Base-by-base conservation (phyloP, 2,329 filamentous ascomycete species). In the Exutisphaerella laricina region DNA sequence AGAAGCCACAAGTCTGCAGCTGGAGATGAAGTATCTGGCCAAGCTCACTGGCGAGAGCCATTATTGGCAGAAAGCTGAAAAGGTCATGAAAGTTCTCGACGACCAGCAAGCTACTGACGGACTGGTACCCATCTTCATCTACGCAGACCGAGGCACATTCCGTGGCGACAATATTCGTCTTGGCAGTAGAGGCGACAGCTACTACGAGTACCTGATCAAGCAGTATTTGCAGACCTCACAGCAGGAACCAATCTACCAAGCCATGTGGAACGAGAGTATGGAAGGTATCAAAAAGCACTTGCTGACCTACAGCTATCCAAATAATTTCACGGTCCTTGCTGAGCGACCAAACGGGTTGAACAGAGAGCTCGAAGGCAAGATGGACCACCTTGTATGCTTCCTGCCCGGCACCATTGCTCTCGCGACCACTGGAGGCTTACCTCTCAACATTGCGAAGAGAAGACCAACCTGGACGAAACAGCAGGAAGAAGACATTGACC, bases 131-230 rank as follows among this genome's bases (percentile, higher is more conserved):
- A 97, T 97, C 58, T 97, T 84, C 66, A 84, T 98, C 54, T 82
- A 88, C 62, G 80, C 92, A 3, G 78, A 81, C 20, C 80, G 72
- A 9, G 92, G 92, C 43, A 70, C 79, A 40, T 98, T 97, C 67
- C 77, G 79, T 38, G 88, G 87, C 14, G 68, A 80, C 14, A 94
- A 96, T 60, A 90, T 98, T 58, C 85, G 92, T 13, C 75, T 97
- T 16, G 92, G 92, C 28, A 96, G 88, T 63, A 80, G 92, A 48
- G 92, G 92, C 33, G 92, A 98, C 70, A 96, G 89, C 35, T 98
- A 97, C 69, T 98, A 98, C 68, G 88, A 98, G 68, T 98, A 98
- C 64, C 79, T 98, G 38, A 94, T 97, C 72, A 98, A 98, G 70
- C 92, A 98, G 65, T 97, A 94, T 62, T 74, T 96, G 14, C 92